phyloP scores from a whole-genome alignment of 495 filamentous ascomycete species.

The Bombardia bombarda region DNA sequence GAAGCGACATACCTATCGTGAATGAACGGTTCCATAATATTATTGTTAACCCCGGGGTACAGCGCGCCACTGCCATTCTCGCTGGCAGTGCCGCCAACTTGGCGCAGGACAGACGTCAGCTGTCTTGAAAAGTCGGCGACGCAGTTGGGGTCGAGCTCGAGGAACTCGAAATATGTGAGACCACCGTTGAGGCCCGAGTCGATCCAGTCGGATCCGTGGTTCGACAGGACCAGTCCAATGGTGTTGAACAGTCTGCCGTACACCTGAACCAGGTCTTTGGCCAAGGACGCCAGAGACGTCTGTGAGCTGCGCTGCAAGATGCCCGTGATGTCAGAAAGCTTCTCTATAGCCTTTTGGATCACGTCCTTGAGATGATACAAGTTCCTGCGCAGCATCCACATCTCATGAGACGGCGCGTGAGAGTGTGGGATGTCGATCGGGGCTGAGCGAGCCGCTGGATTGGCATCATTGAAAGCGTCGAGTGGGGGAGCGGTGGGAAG shows the following conservation, averaged over 20 bases:
- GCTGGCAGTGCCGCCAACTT: neutral
- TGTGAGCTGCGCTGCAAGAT: no score
- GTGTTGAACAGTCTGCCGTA: neutral
- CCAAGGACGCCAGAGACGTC: neutral
- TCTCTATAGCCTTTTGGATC: conserved; percentile 1
- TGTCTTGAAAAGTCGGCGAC: conserved; percentile 8
- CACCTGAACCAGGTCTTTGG: neutral
- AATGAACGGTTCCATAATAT: no score
- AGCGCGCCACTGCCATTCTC: no score
- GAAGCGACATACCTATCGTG: no score
- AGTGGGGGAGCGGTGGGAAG: neutral
- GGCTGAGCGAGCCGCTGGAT: neutral
- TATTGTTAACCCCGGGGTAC: no score
- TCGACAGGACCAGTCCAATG: conserved; percentile 5
- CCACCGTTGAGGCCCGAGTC: conserved; percentile 4
- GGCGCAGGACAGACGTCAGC: conserved; percentile 1
- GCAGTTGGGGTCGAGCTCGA: conserved; percentile 8
- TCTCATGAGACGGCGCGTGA: neutral
- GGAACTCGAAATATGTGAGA: conserved; percentile 10
- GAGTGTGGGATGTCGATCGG: conserved; percentile 7
- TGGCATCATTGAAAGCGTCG: neutral
- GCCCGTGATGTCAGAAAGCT: neutral
- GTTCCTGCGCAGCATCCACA: conserved; percentile 7
- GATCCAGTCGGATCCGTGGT: conserved; percentile 11
- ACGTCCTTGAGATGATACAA: conserved; percentile 15